Evolutionary conservation across 2,329 filamentous ascomycete species (phyloP).

Genomic region (Corinectria fuckeliana): DNA sequence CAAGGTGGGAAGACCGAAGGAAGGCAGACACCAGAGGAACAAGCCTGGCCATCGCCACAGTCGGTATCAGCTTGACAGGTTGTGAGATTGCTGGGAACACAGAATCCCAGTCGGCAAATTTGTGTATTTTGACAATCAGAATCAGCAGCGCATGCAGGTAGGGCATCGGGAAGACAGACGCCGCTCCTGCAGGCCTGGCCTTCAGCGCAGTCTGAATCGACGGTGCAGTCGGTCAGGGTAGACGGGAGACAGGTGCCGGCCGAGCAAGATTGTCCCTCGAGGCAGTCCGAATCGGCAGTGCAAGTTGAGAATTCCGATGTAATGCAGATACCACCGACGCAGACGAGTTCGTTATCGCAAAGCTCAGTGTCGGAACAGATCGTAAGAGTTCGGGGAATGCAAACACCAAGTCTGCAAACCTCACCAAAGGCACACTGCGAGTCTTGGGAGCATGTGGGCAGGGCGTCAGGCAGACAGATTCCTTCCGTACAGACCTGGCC

Average conservation of each 20-base stretch:
- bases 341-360: background rate
- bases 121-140: background rate
- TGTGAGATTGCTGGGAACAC: background rate
- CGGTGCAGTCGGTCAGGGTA: background rate
- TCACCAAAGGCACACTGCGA: background rate
- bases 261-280: background rate
- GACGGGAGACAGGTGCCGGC: slow-evolving; percentile 5
- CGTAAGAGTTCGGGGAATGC: background rate
- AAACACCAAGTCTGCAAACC: slow-evolving; percentile 9
- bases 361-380: background rate
- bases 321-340: slow-evolving; percentile 1
- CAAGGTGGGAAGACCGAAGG: background rate
- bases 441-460: background rate
- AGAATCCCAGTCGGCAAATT: slow-evolving; percentile 4
- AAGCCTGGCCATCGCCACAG: background rate
- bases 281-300: background rate
- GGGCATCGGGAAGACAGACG: background rate
- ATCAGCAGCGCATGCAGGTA: background rate
- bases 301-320: background rate
- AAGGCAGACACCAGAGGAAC: slow-evolving; percentile 2
- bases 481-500: background rate
- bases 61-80: background rate
- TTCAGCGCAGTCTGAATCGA: background rate
- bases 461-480: slow-evolving; percentile 2
- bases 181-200: slow-evolving; percentile 3